phyloP scores from a whole-genome alignment of 129 eudicot species.

The Chrysanthemum lavandulifolium region DNA sequence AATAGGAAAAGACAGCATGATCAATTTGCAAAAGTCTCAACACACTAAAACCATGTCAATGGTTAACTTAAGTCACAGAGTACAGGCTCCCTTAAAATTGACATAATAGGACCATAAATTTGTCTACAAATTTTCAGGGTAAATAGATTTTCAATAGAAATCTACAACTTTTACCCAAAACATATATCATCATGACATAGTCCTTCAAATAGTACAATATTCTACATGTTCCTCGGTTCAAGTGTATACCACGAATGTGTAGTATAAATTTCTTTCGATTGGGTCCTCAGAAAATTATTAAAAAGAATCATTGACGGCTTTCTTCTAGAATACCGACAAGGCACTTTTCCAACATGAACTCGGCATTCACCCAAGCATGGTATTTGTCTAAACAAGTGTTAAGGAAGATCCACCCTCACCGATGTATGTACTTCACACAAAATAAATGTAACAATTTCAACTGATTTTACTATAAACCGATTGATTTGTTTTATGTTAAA shows the following conservation, averaged over 20 bases:
- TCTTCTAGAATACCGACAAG: conserved; percentile 43
- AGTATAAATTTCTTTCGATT: background rate
- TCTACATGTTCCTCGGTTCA: background rate
- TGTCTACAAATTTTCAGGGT: background rate
- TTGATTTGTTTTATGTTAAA: too few species aligned
- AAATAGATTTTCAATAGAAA: background rate
- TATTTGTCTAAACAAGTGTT: conserved; percentile 34
- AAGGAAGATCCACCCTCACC: conserved; percentile 1
- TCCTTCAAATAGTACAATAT: conserved; percentile 3
- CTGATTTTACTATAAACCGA: too few species aligned
- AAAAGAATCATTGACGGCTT: conserved; percentile 22
- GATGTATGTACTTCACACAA: background rate
- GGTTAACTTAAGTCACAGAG: background rate
- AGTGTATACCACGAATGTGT: background rate
- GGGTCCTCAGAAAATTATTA: background rate
- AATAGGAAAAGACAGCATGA: too few species aligned
- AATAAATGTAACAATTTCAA: background rate
- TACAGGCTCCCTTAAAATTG: background rate
- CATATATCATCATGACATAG: background rate
- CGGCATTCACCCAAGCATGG: conserved; percentile 52
- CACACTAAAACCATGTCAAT: too few species aligned
- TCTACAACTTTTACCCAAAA: conserved; percentile 4
- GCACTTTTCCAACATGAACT: conserved; percentile 43
- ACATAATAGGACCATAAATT: conserved; percentile 14
- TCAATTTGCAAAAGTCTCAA: too few species aligned